Base-by-base conservation (phyloP, 306 rosid species). In the Cucumis cinereus region DNA sequence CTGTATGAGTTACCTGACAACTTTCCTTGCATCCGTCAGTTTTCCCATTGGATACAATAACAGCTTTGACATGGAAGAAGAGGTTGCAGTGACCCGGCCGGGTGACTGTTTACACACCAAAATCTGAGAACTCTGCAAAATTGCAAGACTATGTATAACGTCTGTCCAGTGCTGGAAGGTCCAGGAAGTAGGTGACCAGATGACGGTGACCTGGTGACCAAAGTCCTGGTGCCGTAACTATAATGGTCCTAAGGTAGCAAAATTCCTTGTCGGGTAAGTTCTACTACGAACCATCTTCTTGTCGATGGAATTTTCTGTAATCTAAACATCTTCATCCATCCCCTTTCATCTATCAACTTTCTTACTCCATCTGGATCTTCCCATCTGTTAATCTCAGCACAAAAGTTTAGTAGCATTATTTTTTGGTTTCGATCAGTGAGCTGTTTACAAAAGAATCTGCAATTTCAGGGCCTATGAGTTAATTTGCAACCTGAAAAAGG, bases 381-480 rank as follows among this genome's bases (percentile, higher is more conserved):
- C 45, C 74, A 79, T 79, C 73, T 73, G 24, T 52, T 24, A 6
- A 23, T 30, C 74, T 73, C 74, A 9, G 43, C 64, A 72, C 30
- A 72, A 38, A 59, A 72, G 55, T 79, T 40, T 17, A 64, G 45
- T 23, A 79, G 61, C 66, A 72, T 60, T 28, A 47, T 57, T 45
- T 30, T 57, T 26, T 28, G 53, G 72, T 45, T 70, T 22, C 59
- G 11, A 24, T 49, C 23, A 43, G 19, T 73, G 50, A 78, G 55
- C 77, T 60, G 73, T 79, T 73, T 62, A 58, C 56, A 17, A 79
- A 35, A 23, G 61, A 79, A 54, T 79, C 82, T 49, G 53, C 82
- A 60, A 73, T 60, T 24, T 79, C 82, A 33, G 47, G 17, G 33
- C 38, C 77, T 9, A 40, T 12, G 55, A 47, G 66, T 45, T 71